A percentile compares a stretch with the other conserved stretches of the same genome.
phyloP scores from a whole-genome alignment of 2,329 filamentous ascomycete species.

The Curvularia sp. region DNA sequence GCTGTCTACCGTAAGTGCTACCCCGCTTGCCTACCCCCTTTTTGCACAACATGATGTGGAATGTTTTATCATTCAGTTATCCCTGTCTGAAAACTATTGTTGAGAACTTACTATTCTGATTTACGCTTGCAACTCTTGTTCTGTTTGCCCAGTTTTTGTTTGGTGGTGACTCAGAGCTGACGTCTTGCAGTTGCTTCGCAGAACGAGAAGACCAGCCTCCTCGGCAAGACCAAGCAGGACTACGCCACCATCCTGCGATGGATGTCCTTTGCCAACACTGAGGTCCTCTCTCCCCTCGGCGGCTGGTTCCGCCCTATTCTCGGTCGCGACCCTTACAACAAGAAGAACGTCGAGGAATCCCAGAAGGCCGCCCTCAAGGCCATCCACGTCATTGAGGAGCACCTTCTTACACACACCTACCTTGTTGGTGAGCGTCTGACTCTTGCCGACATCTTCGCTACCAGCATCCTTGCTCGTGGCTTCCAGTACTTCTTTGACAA shows the following conservation, averaged over 20 bases:
- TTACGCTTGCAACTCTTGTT: conserved; percentile 70
- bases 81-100: conserved; percentile 95
- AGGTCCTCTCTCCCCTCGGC: conserved; percentile 77
- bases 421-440: conserved; percentile 97
- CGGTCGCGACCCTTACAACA: conserved; percentile 89
- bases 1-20: conserved; percentile 90
- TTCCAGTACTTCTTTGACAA: conserved; percentile 96
- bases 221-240: conserved; percentile 99
- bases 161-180: conserved; percentile 42
- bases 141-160: conserved; percentile 24
- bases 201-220: conserved; percentile 99
- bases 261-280: conserved; percentile 95
- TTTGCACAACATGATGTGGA: conserved; percentile 67
- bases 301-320: conserved; percentile 87
- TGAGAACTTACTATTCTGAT: conserved; percentile 80
- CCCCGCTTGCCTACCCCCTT: conserved; percentile 22
- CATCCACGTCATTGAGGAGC: conserved; percentile 78
- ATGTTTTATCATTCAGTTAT: conserved; percentile 67
- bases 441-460: conserved; percentile 89
- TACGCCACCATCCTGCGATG: conserved; percentile 97
- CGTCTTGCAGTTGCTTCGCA: conserved; percentile 83
- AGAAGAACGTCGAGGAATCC: conserved; percentile 89
- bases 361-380: conserved; percentile 73
- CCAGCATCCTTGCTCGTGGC: conserved; percentile 79
- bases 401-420: conserved; percentile 93